Percentiles rank a stretch among this genome's conserved stretches.
Conservation (phyloP, 768 basidiomycete genomes). For the Amanita polypyramis region DNA sequence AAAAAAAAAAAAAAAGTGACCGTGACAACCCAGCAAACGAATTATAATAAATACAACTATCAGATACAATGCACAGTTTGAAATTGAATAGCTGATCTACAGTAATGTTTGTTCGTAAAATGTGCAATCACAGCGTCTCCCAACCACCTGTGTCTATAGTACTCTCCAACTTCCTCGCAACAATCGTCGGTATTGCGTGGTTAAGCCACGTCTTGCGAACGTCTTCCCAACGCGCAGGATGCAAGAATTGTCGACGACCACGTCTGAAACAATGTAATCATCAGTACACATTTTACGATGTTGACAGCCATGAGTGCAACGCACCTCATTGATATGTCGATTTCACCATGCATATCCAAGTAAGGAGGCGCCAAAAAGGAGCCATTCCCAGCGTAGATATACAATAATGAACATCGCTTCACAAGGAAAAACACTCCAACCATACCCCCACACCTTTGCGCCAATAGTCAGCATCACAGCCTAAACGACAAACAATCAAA, state of each 20-base stretch:
- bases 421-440: slow-evolving; percentile 87
- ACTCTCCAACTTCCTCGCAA: slow-evolving; percentile 83
- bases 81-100: no score
- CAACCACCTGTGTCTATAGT: slow-evolving; percentile 88
- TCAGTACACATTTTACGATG: background rate
- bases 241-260: slow-evolving; percentile 81
- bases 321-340: slow-evolving; percentile 86
- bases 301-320: slow-evolving; percentile 11
- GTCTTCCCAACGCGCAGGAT: slow-evolving; percentile 83
- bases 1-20: no score
- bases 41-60: no score
- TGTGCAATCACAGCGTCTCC: slow-evolving; percentile 75
- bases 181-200: slow-evolving; percentile 82
- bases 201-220: slow-evolving; percentile 84
- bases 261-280: slow-evolving; percentile 36
- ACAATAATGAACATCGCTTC: slow-evolving; percentile 84
- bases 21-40: no score
- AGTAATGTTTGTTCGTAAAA: no score
- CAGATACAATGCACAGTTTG: no score
- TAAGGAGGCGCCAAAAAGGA: slow-evolving; percentile 85
- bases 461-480: slow-evolving; percentile 1
- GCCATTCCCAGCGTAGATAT: slow-evolving; percentile 83
- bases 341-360: slow-evolving; percentile 88
- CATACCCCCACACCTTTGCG: slow-evolving; percentile 74
- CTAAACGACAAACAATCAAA: slow-evolving; percentile 3